Evolutionary conservation across 2,329 filamentous ascomycete genomes (phyloP).

Genomic region (Leptographium flavum): DNA sequence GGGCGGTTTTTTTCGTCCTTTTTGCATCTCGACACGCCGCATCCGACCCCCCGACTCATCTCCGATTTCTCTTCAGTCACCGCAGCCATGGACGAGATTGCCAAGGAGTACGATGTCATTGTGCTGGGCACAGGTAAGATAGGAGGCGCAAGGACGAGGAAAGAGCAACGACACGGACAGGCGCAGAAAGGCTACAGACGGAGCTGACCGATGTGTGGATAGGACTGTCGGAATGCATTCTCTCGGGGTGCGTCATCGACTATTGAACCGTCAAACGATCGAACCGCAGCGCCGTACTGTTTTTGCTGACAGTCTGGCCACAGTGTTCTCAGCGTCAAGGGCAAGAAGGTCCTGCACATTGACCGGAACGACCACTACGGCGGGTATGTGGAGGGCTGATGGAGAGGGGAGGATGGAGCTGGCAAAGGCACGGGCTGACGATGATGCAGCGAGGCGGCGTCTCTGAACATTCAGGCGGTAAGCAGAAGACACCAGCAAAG

Average conservation of each 20-base stretch:
- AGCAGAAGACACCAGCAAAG: slow-evolving; percentile 14
- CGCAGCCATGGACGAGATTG: slow-evolving; percentile 80
- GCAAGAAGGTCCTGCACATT: slow-evolving; percentile 97
- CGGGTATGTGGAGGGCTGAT: slow-evolving; percentile 48
- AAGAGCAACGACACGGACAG: too few relatives aligned
- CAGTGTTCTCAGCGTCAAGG: slow-evolving; percentile 93
- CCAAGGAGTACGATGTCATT: slow-evolving; percentile 95
- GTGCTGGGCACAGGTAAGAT: slow-evolving; percentile 88
- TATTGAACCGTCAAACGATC: too few relatives aligned
- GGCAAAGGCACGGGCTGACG: slow-evolving; percentile 8
- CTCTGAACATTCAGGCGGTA: slow-evolving; percentile 90
- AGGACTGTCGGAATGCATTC: slow-evolving; percentile 98
- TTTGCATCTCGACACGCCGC: background rate
- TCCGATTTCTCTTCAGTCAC: background rate
- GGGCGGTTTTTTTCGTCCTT: background rate
- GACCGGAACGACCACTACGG: slow-evolving; percentile 98
- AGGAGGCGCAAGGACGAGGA: background rate
- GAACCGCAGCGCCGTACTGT: too few relatives aligned
- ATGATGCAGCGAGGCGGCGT: slow-evolving; percentile 67
- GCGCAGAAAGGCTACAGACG: background rate
- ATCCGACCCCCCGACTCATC: too few relatives aligned
- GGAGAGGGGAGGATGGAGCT: background rate
- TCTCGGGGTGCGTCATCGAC: slow-evolving; percentile 60
- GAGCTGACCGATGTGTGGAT: slow-evolving; percentile 1
- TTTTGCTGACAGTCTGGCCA: background rate